A percentile compares a stretch with the other conserved stretches of the same genome.
Evolutionary conservation across 371 early-diverging fungal genomes (phyloP).

Genomic region (Sporodiniella umbellata): DNA sequence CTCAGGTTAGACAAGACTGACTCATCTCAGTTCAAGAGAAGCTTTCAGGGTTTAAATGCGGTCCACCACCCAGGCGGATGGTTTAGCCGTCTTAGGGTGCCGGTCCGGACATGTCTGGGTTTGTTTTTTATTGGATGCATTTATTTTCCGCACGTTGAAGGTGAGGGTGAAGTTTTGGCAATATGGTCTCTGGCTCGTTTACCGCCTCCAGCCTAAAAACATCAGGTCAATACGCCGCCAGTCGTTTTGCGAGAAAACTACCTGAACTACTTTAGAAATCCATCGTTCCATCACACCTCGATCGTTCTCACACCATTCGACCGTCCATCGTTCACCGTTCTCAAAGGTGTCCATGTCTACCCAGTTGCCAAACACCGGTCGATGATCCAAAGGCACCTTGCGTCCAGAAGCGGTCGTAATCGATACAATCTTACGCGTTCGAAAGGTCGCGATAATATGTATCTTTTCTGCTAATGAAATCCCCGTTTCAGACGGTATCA

Average conservation of each 20-base stretch:
- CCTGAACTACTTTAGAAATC: conserved; percentile 35
- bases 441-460: conserved; percentile 44
- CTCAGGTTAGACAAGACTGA: too few relatives aligned
- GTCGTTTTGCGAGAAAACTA: conserved; percentile 7
- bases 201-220: conserved; percentile 5
- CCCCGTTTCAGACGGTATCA: conserved; percentile 46
- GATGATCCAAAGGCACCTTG: conserved; percentile 31
- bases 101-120: too few relatives aligned
- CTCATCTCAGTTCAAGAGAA: too few relatives aligned
- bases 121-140: too few relatives aligned
- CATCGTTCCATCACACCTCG: conserved; percentile 34
- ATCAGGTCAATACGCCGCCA: background rate
- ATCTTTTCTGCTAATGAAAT: conserved; percentile 42
- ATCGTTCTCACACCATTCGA: conserved; percentile 38
- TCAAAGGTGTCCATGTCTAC: conserved; percentile 38
- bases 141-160: too few relatives aligned
- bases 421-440: conserved; percentile 40
- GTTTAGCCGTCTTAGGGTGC: too few relatives aligned
- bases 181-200: conserved; percentile 9
- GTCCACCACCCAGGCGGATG: too few relatives aligned
- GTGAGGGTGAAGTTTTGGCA: too few relatives aligned
- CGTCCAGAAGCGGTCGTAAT: conserved; percentile 41
- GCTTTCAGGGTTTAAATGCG: too few relatives aligned
- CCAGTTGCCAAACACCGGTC: conserved; percentile 39
- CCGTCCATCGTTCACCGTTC: conserved; percentile 45